Percentiles rank a stretch among this genome's conserved stretches.
These are phyloP conservation scores for Boletus insuetus DNA, from an alignment of 768 basidiomycete species.

Conservation along the genomic window DNA sequence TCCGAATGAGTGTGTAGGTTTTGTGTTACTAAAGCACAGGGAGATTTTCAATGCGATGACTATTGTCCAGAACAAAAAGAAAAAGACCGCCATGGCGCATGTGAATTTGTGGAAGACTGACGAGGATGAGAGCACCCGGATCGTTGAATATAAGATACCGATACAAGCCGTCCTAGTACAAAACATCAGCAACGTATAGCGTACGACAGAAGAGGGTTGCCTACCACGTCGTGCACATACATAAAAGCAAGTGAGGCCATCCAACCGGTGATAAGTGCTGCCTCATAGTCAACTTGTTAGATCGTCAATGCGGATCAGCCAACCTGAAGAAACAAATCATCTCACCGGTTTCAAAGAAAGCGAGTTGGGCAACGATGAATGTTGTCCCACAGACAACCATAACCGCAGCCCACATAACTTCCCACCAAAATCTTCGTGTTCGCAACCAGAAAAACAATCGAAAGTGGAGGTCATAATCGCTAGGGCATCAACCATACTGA, in stretches of 20 bases:
- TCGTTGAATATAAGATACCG: too few relatives aligned
- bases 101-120: too few relatives aligned
- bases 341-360: background rate
- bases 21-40: too few relatives aligned
- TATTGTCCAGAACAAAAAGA: too few relatives aligned
- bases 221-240: background rate
- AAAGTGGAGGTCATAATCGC: conserved; percentile 9
- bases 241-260: background rate
- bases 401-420: conserved; percentile 20
- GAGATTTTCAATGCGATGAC: too few relatives aligned
- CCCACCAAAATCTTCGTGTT: conserved; percentile 25
- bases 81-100: too few relatives aligned
- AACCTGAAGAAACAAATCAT: background rate
- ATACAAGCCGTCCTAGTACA: background rate
- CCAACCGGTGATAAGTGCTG: background rate
- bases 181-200: background rate
- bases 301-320: background rate
- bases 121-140: too few relatives aligned
- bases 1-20: too few relatives aligned
- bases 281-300: background rate
- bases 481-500: conserved; percentile 1
- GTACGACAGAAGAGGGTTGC: background rate
- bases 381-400: background rate
- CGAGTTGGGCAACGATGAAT: background rate
- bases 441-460: conserved; percentile 12